Base-by-base conservation (phyloP, 2,329 filamentous ascomycete genomes). In the Trichoderma simmonsii region DNA sequence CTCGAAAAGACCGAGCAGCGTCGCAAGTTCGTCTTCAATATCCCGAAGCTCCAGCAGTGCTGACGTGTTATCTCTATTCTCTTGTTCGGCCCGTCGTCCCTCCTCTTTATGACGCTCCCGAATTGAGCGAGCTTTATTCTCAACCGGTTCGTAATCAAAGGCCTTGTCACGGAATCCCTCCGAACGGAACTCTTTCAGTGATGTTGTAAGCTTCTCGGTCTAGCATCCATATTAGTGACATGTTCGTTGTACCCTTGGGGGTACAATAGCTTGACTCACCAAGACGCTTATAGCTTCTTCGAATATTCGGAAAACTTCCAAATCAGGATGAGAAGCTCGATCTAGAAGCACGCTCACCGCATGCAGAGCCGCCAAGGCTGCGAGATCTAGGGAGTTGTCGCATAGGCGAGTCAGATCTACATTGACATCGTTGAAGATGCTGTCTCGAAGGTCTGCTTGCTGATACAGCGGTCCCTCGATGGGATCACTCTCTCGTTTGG, bases 401-500 rank as follows among this genome's bases (percentile, higher is more conserved):
- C 89, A 91, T 8, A 87, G 85, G 1, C 87, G 85, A 0, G 89
- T 89, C 21, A 90, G 82, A 74, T 91, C 89, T 0, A 89, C 89
- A 66, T 91, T 91, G 12, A 91, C 81, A 74, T 91, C 89, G 74
- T 90, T 90, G 75, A 91, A 91, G 30, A 91, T 86, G 73, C 88
- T 90, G 73, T 89, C 89, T 4, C 88, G 83, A 3, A 91, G 80
- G 75, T 91, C 89, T 1, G 88, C 88, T 74, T 91, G 87, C 59
- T 88, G 86, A 64, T 88, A 89, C 0, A 89, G 75, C 0, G 86
- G 86, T 0, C 87, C 87, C 73, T 89, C 87, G 3, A 83, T 85
- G 0, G 86, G 85, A 43, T 85, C 84, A 1, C 86, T 87, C 71
- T 89, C 86, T 28, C 87, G 82, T 64, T 83, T 86, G 0, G 86